phyloP scores from a whole-genome alignment of 495 filamentous ascomycete genomes.

The Hyaloscypha variabilis region DNA sequence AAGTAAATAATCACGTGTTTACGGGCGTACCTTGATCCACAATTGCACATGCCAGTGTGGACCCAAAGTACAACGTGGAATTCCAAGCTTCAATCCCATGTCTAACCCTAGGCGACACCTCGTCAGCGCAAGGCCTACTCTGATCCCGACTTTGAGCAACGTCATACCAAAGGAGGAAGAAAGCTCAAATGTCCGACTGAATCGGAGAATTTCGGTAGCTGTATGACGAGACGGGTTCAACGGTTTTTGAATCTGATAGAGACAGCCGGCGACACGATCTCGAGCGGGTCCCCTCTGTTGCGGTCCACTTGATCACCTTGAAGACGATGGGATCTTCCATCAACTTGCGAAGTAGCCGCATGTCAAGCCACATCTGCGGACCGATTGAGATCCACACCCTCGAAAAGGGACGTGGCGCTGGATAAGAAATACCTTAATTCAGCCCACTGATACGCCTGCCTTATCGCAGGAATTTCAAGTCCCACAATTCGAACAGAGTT shows the following conservation, averaged over 20 bases:
- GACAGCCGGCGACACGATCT: neutral
- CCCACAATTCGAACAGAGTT: neutral
- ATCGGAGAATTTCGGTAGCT: neutral
- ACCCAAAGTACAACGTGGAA: too few species aligned
- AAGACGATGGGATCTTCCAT: slow-evolving; percentile 2
- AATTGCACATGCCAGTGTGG: too few species aligned
- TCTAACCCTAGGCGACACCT: too few species aligned
- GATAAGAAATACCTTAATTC: slow-evolving; percentile 10
- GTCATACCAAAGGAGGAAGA: neutral
- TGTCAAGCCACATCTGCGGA: slow-evolving; percentile 13
- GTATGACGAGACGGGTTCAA: too few species aligned
- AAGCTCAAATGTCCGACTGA: neutral
- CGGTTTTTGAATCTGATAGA: too few species aligned
- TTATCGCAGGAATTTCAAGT: slow-evolving; percentile 16
- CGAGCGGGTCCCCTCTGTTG: neutral
- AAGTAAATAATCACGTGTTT: too few species aligned
- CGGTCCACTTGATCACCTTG: neutral
- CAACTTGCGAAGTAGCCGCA: neutral
- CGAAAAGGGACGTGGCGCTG: slow-evolving; percentile 11
- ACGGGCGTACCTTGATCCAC: too few species aligned
- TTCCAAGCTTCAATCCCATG: too few species aligned
- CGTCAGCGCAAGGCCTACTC: too few species aligned
- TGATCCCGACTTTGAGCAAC: neutral
- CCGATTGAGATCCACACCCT: slow-evolving; percentile 14
- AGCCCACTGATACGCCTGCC: slow-evolving; percentile 1